These are phyloP conservation scores for Wickerhamomyces chambardii DNA, from an alignment of 805 yeast species.

Conservation along the genomic window DNA sequence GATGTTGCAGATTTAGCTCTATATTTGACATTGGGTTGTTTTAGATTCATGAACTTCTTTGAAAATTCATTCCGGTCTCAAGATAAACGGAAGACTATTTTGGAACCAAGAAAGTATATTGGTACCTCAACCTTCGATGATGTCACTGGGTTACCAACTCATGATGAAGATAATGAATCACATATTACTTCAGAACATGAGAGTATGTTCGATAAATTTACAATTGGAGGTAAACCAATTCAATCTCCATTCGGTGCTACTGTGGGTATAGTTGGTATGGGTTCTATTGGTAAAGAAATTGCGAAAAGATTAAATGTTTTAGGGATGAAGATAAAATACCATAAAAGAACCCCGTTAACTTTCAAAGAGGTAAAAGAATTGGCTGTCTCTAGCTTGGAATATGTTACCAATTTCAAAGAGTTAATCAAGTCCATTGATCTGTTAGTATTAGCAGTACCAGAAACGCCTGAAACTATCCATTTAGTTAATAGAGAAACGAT, in stretches of 20 bases:
- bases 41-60: conserved; percentile 46
- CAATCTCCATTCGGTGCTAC: conserved; percentile 47
- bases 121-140: conserved; percentile 23
- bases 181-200: too few relatives aligned
- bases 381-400: conserved; percentile 33
- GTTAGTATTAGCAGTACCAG: conserved; percentile 61
- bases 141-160: conserved; percentile 18
- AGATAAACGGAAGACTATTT: conserved; percentile 29
- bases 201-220: conserved; percentile 30
- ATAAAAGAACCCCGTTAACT: conserved; percentile 41
- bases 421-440: conserved; percentile 38
- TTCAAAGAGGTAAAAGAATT: conserved; percentile 25
- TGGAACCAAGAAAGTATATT: conserved; percentile 33
- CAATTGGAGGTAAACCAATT: conserved; percentile 35
- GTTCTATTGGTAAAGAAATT: conserved; percentile 61
- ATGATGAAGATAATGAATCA: conserved; percentile 20
- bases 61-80: conserved; percentile 27
- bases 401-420: conserved; percentile 35
- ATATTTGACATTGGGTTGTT: conserved; percentile 46
- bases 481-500: conserved; percentile 42
- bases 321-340: conserved; percentile 59
- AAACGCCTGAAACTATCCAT: conserved; percentile 45
- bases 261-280: conserved; percentile 66
- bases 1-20: conserved; percentile 72
- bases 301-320: conserved; percentile 46